Evolutionary conservation across 1,284 basidiomycete genomes (phyloP), one percentile per base, ranked within the genome.

Genomic region (Heterobasidion parviporum): DNA sequence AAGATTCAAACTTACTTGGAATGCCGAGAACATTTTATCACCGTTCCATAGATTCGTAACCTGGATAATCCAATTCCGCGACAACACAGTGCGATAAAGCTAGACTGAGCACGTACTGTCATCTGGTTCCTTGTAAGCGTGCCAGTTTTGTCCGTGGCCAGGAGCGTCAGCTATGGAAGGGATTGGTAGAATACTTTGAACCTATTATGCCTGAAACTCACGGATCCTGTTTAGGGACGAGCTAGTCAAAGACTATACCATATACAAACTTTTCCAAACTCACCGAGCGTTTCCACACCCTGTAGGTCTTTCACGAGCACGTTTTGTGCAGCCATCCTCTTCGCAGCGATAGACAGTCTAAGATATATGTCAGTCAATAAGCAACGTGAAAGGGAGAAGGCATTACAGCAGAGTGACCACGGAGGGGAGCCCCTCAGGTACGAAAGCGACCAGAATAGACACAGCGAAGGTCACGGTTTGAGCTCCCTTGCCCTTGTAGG

Each of bases 91-190:
- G 47, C 16, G 12, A 54, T 32, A 44, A n/a, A 14, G 1, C 38
- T 8, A 8, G 2, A 15, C 32, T 12, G 36, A 35, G 43, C 32
- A 51, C 72, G 58, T 57, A 82, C 84, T 8, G 83, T 84, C 85
- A 87, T 87, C 63, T 85, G 82, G 66, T 88, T 88, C 50, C 81
- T 71, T 10, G 87, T 89, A 51, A 89, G 70, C 8, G 87, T 89
- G 8, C 86, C 87, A 1, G 86, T 89, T 69, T 89, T 89, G 66
- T 89, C 86, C 5, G 85, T 87, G 16, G 84, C 84, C 18, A 88
- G 70, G 20, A 87, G 74, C 0, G 83, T 86, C 52, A 85, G 67
- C 78, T 81, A 54, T 3, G 46, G 32, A 32, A 56, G 38, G 16
- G 32, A 33, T 15, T 18, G 5, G 47, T 49, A n/a, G 20, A 6